Conservation (phyloP, 176 grass and related monocot species). For the Triticum turgidum region DNA sequence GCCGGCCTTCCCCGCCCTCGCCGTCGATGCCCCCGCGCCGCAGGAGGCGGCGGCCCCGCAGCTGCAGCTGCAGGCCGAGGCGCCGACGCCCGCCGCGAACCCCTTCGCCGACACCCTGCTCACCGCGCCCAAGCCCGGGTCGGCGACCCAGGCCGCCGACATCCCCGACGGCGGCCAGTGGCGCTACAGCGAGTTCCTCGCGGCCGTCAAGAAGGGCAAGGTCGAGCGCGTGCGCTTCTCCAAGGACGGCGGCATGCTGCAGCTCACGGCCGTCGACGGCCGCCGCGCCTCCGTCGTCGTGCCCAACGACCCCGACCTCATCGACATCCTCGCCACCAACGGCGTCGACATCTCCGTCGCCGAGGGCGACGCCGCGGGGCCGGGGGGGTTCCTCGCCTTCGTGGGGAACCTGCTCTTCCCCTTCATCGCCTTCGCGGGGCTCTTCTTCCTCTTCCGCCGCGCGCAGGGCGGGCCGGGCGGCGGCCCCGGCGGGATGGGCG, state of each 20-base stretch:
- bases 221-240: constrained; percentile 90
- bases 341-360: constrained; percentile 97
- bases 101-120: constrained; percentile 70
- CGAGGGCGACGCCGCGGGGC: constrained; percentile 68
- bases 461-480: constrained; percentile 76
- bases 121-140: constrained; percentile 52
- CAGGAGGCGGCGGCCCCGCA: background rate
- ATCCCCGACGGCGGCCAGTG: constrained; percentile 83
- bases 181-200: constrained; percentile 97
- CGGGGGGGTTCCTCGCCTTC: constrained; percentile 59
- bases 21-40: constrained; percentile 34
- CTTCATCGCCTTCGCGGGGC: constrained; percentile 82
- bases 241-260: constrained; percentile 75
- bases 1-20: constrained; percentile 43
- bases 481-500: constrained; percentile 78
- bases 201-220: constrained; percentile 84
- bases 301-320: constrained; percentile 91
- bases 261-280: constrained; percentile 82
- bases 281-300: constrained; percentile 71
- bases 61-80: constrained; percentile 41
- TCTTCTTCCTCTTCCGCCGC: constrained; percentile 97
- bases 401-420: constrained; percentile 91
- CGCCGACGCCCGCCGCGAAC: constrained; percentile 47
- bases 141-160: constrained; percentile 23
- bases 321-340: constrained; percentile 96